These are phyloP conservation scores for Neofusicoccum sp. DNA, from an alignment of 2,329 filamentous ascomycete genomes.

Conservation along the genomic window DNA sequence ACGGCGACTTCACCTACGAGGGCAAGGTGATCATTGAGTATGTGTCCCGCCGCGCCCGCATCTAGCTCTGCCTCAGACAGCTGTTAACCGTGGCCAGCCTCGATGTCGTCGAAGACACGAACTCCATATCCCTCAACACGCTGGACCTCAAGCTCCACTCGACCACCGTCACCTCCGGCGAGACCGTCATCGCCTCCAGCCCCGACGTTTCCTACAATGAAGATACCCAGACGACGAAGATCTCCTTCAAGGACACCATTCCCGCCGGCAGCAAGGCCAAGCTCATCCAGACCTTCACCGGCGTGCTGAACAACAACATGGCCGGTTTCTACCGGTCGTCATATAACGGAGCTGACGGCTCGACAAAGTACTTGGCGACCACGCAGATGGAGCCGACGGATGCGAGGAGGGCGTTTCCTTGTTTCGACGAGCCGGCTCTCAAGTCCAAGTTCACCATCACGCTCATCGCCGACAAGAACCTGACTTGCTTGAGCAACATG, in stretches of 20 bases:
- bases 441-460: constrained; percentile 96
- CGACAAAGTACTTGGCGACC: constrained; percentile 80
- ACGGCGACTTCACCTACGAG: constrained; percentile 77
- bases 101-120: constrained; percentile 82
- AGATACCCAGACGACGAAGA: constrained; percentile 77
- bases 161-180: constrained; percentile 67
- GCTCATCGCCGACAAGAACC: constrained; percentile 82
- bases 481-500: constrained; percentile 97
- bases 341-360: constrained; percentile 81
- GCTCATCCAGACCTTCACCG: constrained; percentile 76
- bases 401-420: constrained; percentile 89
- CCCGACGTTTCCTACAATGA: constrained; percentile 74
- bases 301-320: constrained; percentile 89
- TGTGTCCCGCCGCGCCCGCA: constrained; percentile 28
- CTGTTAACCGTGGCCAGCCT: constrained; percentile 54
- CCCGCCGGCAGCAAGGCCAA: constrained; percentile 75
- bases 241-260: constrained; percentile 75
- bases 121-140: constrained; percentile 83
- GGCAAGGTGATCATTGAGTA: constrained; percentile 82
- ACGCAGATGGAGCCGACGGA: constrained; percentile 98
- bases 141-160: constrained; percentile 82
- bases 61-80: not conserved
- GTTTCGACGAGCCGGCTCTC: constrained; percentile 96
- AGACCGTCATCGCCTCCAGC: constrained; percentile 60
- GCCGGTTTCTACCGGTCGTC: constrained; percentile 96